phyloP scores from a whole-genome alignment of 2,329 filamentous ascomycete genomes.

The Aspergillus pseudotamarii region DNA sequence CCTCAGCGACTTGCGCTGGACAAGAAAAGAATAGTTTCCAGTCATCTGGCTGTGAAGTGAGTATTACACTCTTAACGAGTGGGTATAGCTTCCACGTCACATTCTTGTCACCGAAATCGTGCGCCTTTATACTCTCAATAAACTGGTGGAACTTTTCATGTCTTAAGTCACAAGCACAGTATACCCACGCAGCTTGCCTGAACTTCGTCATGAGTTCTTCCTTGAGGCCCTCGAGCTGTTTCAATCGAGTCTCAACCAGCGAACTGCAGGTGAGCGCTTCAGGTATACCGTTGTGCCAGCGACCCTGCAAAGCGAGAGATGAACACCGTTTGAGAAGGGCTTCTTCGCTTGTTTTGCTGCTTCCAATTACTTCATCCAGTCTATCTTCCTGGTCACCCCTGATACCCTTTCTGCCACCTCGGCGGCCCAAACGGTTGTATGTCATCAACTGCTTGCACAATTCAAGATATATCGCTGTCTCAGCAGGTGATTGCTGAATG shows the following conservation, averaged over 20 bases:
- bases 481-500: slow-evolving; percentile 49
- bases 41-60: slow-evolving; percentile 25
- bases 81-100: slow-evolving; percentile 26
- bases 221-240: slow-evolving; percentile 27
- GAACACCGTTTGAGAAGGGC: slow-evolving; percentile 55
- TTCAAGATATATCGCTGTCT: slow-evolving; percentile 58
- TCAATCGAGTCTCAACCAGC: slow-evolving; percentile 30
- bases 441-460: slow-evolving; percentile 57
- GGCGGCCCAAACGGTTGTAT: slow-evolving; percentile 49
- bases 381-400: slow-evolving; percentile 37
- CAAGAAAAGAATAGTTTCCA: slow-evolving; percentile 33
- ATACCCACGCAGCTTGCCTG: slow-evolving; percentile 35
- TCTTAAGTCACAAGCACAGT: slow-evolving; percentile 24
- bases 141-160: slow-evolving; percentile 33
- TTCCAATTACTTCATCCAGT: slow-evolving; percentile 51
- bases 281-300: slow-evolving; percentile 31
- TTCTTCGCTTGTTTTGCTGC: slow-evolving; percentile 52
- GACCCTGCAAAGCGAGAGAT: slow-evolving; percentile 35
- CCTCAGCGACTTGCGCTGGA: neutral
- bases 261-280: slow-evolving; percentile 35
- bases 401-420: slow-evolving; percentile 27
- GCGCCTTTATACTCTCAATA: slow-evolving; percentile 26
- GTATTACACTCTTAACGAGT: slow-evolving; percentile 24
- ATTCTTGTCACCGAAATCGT: slow-evolving; percentile 33
- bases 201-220: slow-evolving; percentile 27